Base-by-base conservation (phyloP, 2,329 filamentous ascomycete genomes). In the Clonostachys chloroleuca region DNA sequence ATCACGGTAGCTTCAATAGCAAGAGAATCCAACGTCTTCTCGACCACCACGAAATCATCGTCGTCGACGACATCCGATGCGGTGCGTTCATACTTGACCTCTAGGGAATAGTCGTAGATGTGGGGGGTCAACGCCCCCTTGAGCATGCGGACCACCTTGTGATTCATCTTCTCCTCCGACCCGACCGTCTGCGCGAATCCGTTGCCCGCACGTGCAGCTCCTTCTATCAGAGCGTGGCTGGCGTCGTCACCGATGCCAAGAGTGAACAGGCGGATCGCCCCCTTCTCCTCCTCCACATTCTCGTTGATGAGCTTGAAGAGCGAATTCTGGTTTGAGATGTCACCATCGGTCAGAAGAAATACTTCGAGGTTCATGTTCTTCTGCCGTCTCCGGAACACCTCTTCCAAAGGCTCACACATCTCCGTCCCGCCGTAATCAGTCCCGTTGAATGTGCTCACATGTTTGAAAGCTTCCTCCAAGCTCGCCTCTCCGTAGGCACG, bases 141-240 rank as follows among this genome's bases (percentile, higher is more conserved):
- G 47, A 91, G 69, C 86, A 91, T 90, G 4, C 86, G 77, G 3
- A 90, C 74, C 1, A 89, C 75, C 59, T 86, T 87, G 52, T 68
- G 77, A 54, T 86, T 81, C 64, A 89, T 79, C 56, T 83, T 81
- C 59, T 90, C 86, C 2, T 76, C 67, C 6, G 78, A 65, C 2
- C 70, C 71, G 0, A 89, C 84, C 0, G 76, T 71, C 59, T 90
- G 86, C 1, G 78, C 63, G 50, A 84, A 82, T 3, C 80, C 80
- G 17, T 75, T 74, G 2, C 80, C 80, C 9, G 72, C 73, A 6
- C 71, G 64, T 1, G 77, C 76, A 41, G 79, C 66, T 1, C 79
- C 77, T 46, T 82, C 75, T 6, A 83, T 71, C 12, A 83, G 61
- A 3, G 73, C 59, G 53, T 77, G 73, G 37, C 76, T 81, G 5